Conservation (phyloP, 495 filamentous ascomycete genomes). For the Evernia prunastri region DNA sequence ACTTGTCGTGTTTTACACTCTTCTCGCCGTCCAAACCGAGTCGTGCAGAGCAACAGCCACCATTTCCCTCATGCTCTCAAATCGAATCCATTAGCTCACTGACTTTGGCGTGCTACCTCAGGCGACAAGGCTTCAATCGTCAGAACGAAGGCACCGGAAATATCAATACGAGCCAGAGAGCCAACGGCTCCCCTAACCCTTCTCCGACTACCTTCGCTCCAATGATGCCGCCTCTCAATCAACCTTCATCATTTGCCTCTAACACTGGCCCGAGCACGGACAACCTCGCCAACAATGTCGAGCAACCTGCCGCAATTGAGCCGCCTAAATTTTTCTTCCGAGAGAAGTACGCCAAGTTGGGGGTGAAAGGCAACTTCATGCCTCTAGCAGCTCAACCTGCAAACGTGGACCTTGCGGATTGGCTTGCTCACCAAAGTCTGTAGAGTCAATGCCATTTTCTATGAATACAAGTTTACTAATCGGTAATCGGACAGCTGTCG, state of each 20-base stretch:
- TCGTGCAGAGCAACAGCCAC: neutral
- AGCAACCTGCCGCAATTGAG: conserved; percentile 45
- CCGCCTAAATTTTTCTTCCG: conserved; percentile 65
- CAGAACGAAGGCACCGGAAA: conserved; percentile 39
- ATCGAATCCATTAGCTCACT: neutral
- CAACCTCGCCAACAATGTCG: conserved; percentile 40
- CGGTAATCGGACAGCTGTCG: conserved; percentile 42
- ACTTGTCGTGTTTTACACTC: neutral
- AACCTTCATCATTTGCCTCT: conserved; percentile 54
- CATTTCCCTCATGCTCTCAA: neutral
- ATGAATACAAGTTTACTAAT: conserved; percentile 22
- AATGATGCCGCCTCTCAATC: conserved; percentile 45
- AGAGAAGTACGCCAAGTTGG: conserved; percentile 72
- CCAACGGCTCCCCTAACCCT: conserved; percentile 44
- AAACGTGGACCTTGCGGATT: conserved; percentile 84
- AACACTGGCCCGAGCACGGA: conserved; percentile 48
- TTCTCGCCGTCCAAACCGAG: neutral
- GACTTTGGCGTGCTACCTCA: conserved; percentile 9
- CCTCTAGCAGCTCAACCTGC: conserved; percentile 84
- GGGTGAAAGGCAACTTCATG: conserved; percentile 95
- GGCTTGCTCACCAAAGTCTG: conserved; percentile 89
- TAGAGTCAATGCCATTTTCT: conserved; percentile 5
- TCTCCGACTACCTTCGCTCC: conserved; percentile 44
- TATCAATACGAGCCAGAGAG: conserved; percentile 41
- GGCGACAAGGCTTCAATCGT: conserved; percentile 32